Evolutionary conservation across 2,329 filamentous ascomycete genomes (phyloP).

Genomic region (Talaromyces marneffei): DNA sequence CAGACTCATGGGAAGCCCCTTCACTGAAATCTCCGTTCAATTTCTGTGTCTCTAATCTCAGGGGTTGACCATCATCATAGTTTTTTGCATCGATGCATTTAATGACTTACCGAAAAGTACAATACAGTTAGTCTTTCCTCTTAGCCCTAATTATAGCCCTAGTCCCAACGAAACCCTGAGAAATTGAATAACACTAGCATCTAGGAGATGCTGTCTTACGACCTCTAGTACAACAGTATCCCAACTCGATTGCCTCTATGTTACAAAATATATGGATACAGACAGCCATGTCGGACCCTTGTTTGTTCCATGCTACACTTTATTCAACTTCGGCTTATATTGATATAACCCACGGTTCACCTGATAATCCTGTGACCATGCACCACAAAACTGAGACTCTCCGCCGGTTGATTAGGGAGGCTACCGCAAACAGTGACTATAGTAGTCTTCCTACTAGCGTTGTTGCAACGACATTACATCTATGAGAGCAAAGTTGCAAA

Average conservation of each 20-base stretch:
- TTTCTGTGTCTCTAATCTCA: constrained; percentile 1
- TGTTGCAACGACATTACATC: too few relatives aligned
- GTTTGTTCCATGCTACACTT: constrained; percentile 8
- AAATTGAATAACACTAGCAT: background rate
- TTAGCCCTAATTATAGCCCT: background rate
- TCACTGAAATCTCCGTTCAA: constrained; percentile 6
- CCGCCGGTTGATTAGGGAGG: background rate
- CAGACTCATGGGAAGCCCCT: constrained; percentile 7
- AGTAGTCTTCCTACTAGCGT: too few relatives aligned
- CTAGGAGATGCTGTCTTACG: background rate
- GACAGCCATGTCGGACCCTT: constrained; percentile 1
- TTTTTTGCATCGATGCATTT: background rate
- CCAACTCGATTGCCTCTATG: constrained; percentile 3
- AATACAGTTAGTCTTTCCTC: too few relatives aligned
- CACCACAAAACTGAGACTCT: constrained; percentile 6
- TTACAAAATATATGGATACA: constrained; percentile 7
- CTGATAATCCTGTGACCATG: background rate
- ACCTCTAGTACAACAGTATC: background rate
- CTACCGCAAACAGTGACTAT: too few relatives aligned
- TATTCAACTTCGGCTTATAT: constrained; percentile 5
- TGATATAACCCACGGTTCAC: background rate
- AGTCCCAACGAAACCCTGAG: background rate
- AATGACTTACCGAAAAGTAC: constrained; percentile 12
- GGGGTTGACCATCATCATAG: background rate
- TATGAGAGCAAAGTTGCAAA: constrained; percentile 2